Evolutionary conservation across 208 protist genomes (phyloP), one percentile per base, ranked within the genome.

Genomic region (Entamoeba histolytica): DNA sequence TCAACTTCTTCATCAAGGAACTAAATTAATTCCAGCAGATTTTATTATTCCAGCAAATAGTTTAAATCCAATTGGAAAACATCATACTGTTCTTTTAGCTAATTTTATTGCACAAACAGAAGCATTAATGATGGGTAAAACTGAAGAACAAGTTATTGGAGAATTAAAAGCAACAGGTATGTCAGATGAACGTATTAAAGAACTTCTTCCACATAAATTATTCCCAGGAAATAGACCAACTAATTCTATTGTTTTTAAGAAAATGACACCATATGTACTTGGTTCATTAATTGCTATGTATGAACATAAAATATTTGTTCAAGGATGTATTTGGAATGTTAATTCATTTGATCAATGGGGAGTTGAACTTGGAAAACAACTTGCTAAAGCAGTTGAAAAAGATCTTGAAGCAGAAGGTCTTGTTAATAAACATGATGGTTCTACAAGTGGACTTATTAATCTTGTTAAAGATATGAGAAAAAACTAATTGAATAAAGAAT

Each of bases 21-120:
- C 97, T 35, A 98, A 98, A 94, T 93, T 98, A 7, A 98, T 99
- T 92, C 98, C 98, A 15, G 97, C 96, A 69, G 98, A 99, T 95
- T 99, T 99, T 94, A 97, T 99, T 51, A 97, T 97, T 31, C 96
- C 97, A 10, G 94, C 98, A 14, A 94, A 97, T 31, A 97, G 96
- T 10, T 97, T 98, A 91, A 99, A 99, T 94, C 94, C 94, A 23
- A 50, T 94, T 91, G 97, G 97, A 87, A 94, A 98, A 49, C 98
- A 99, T 95, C 98, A 99, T 93, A 94, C 96, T 52, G 98, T 98
- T 73, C 96, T 99, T 10, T 97, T 98, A 94, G 96, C 96, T 91
- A 99, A 99, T 95, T 98, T 97, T 94, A 98, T 99, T 94, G 98
- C 98, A 15, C 98, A 99, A 95, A 98, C 98, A 2, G 97, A 98